Percentiles rank a stretch among this genome's conserved stretches.
Evolutionary conservation across 768 basidiomycete species (phyloP).

Genomic region (Neoboletus magnificus): DNA sequence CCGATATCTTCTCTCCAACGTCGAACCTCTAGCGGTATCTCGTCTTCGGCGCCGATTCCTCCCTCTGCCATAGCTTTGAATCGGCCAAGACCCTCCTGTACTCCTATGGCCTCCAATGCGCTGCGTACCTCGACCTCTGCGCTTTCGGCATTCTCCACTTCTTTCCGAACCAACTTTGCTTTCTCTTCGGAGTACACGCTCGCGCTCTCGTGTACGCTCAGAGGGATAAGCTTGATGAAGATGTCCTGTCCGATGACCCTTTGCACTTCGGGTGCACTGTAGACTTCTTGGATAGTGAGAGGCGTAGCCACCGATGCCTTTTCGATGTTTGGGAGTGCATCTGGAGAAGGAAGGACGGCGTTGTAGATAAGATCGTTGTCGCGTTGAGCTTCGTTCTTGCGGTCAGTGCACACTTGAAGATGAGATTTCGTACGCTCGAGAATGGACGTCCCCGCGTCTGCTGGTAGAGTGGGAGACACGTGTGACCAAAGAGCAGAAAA

Average conservation of each 20-base stretch:
- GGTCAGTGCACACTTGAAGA: conserved; percentile 70
- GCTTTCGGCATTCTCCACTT: conserved; percentile 83
- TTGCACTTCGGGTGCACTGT: conserved; percentile 85
- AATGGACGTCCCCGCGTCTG: conserved; percentile 80
- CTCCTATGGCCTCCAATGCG: conserved; percentile 75
- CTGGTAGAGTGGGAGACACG: conserved; percentile 77
- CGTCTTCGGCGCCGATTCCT: conserved; percentile 56
- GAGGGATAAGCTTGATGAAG: conserved; percentile 81
- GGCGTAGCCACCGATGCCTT: conserved; percentile 79
- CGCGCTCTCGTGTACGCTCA: conserved; percentile 94
- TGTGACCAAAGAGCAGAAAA: conserved; percentile 73
- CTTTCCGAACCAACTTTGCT: conserved; percentile 86
- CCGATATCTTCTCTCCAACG: conserved; percentile 74
- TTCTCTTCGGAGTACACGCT: conserved; percentile 98
- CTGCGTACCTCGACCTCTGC: conserved; percentile 79
- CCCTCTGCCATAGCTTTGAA: conserved; percentile 73
- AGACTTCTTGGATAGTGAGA: conserved; percentile 93
- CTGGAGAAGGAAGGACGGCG: conserved; percentile 75
- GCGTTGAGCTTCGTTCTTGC: conserved; percentile 68
- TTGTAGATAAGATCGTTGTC: conserved; percentile 99
- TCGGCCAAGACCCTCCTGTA: conserved; percentile 65
- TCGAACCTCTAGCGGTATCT: conserved; percentile 67
- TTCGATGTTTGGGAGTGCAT: conserved; percentile 78
- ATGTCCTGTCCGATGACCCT: conserved; percentile 92
- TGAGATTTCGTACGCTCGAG: conserved; percentile 83